phyloP scores from a whole-genome alignment of 805 yeast genomes.

The Lachancea dasiensis region DNA sequence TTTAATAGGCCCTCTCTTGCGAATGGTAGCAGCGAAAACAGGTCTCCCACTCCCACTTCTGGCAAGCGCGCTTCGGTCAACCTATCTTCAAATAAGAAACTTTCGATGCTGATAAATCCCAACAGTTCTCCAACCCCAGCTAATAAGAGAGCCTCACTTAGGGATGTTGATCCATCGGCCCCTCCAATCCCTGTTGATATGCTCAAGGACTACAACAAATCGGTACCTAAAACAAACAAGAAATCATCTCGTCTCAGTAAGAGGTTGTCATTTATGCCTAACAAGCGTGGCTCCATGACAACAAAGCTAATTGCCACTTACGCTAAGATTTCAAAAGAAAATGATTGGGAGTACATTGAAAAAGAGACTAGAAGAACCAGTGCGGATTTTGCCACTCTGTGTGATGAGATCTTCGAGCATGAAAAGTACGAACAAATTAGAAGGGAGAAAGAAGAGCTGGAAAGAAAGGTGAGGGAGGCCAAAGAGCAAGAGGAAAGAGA shows the following conservation, averaged over 20 bases:
- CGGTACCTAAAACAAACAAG: constrained; percentile 11
- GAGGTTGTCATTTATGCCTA: constrained; percentile 36
- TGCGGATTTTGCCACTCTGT: constrained; percentile 68
- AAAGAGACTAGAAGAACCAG: constrained; percentile 71
- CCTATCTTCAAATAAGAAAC: constrained; percentile 25
- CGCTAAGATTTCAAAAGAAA: constrained; percentile 59
- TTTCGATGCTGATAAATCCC: constrained; percentile 18
- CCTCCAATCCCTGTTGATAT: constrained; percentile 25
- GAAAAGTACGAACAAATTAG: constrained; percentile 56
- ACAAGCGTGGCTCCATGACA: constrained; percentile 66
- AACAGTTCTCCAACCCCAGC: constrained; percentile 30
- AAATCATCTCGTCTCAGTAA: constrained; percentile 27
- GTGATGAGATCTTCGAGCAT: constrained; percentile 72
- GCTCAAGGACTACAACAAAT: constrained; percentile 17
- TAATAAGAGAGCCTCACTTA: constrained; percentile 23
- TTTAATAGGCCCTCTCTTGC: constrained; percentile 34
- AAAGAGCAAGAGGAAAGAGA: constrained; percentile 42
- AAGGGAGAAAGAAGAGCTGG: constrained; percentile 42
- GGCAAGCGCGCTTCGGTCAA: constrained; percentile 23
- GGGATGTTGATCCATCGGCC: constrained; percentile 18
- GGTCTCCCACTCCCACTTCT: constrained; percentile 18
- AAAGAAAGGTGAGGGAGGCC: constrained; percentile 41
- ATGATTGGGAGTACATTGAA: constrained; percentile 64
- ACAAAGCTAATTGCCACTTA: constrained; percentile 65
- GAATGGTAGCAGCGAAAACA: constrained; percentile 18